Percentiles rank a stretch among this genome's conserved stretches.
These are phyloP conservation scores for Misopates orontium DNA, from an alignment of 257 asterid species.

Conservation along the genomic window DNA sequence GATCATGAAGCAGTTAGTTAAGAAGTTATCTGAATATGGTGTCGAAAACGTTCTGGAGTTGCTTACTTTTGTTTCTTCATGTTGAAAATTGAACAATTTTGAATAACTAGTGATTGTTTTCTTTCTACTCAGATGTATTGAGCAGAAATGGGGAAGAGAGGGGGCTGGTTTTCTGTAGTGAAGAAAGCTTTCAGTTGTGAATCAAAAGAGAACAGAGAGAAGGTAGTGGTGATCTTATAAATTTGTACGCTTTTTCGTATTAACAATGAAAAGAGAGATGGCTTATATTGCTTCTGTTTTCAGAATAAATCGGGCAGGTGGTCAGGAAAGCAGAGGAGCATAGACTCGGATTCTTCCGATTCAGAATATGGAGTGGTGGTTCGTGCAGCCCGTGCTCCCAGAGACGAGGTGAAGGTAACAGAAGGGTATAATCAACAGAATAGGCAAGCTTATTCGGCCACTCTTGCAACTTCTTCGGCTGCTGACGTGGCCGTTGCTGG, in stretches of 20 bases:
- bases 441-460: slow-evolving; percentile 69
- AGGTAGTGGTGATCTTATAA: slow-evolving; percentile 36
- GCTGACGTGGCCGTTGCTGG: slow-evolving; percentile 91
- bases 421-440: slow-evolving; percentile 72
- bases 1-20: not conserved
- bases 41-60: not conserved
- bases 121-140: slow-evolving; percentile 18
- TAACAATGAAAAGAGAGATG: not conserved
- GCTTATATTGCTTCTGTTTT: not conserved
- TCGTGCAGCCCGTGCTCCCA: slow-evolving; percentile 31
- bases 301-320: slow-evolving; percentile 60
- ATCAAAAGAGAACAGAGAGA: slow-evolving; percentile 46
- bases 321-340: slow-evolving; percentile 48
- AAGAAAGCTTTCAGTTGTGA: slow-evolving; percentile 55
- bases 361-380: slow-evolving; percentile 34
- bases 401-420: slow-evolving; percentile 39
- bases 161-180: slow-evolving; percentile 56
- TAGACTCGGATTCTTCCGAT: slow-evolving; percentile 29
- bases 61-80: slow-evolving; percentile 4
- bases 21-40: slow-evolving; percentile 10
- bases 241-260: not conserved
- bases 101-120: not conserved
- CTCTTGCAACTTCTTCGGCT: slow-evolving; percentile 74
- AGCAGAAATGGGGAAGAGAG: slow-evolving; percentile 68
- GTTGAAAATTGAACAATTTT: not conserved